These are phyloP conservation scores for Lactarius psammicola DNA, from an alignment of 768 basidiomycete genomes.

Conservation along the genomic window DNA sequence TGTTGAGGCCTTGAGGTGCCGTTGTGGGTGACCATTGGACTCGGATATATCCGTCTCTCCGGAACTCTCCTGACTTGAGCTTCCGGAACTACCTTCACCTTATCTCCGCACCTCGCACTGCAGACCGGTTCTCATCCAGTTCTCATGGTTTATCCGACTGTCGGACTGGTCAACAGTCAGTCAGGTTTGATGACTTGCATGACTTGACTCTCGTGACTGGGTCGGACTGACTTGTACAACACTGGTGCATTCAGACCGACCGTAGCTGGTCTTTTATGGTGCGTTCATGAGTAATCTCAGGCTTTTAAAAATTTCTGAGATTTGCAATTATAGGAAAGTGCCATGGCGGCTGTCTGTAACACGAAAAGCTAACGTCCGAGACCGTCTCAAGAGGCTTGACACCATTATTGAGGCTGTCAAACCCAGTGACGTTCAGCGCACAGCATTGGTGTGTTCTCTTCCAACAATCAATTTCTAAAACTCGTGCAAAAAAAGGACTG, in stretches of 20 bases:
- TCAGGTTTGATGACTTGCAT: no score
- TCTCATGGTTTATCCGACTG: no score
- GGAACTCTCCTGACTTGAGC: no score
- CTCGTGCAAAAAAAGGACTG: conserved; percentile 46
- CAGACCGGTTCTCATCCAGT: no score
- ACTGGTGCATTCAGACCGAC: conserved; percentile 80
- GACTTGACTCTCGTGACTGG: no score
- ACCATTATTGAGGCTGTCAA: conserved; percentile 86
- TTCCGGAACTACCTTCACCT: no score
- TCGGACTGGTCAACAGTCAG: no score
- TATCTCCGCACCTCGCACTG: no score
- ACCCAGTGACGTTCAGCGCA: conserved; percentile 75
- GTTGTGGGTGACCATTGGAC: no score
- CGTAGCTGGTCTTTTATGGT: conserved; percentile 86
- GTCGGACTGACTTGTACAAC: no score
- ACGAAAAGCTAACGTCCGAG: conserved; percentile 87
- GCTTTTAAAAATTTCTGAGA: neutral
- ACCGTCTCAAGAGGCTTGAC: conserved; percentile 90
- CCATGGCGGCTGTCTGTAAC: conserved; percentile 92
- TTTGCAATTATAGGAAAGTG: conserved; percentile 66
- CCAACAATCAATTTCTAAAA: neutral
- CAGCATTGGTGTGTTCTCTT: conserved; percentile 60
- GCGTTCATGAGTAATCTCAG: conserved; percentile 26
- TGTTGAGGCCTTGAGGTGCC: conserved; percentile 4
- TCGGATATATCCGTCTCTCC: no score